Percentiles rank a stretch among this genome's conserved stretches.
phyloP scores from a whole-genome alignment of 441 rosid species.

The Sinapis alba region DNA sequence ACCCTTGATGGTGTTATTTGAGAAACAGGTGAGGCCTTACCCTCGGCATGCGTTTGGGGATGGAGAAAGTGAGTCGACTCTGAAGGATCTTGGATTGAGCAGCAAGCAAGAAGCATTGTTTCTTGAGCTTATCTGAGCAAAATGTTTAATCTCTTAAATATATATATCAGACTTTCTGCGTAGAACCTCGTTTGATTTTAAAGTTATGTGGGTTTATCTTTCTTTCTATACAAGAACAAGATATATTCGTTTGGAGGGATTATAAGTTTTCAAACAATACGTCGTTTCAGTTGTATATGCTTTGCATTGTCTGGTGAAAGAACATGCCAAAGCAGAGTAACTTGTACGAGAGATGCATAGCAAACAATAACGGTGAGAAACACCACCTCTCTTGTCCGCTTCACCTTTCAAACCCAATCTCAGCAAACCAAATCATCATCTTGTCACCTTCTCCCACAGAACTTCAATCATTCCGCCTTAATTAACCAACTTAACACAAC shows the following conservation, averaged over 20 bases:
- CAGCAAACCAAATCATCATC: background rate
- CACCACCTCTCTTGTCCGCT: background rate
- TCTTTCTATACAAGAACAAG: constrained; percentile 13
- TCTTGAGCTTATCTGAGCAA: constrained; percentile 70
- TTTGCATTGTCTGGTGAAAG: background rate
- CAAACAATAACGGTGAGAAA: background rate
- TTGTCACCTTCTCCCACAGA: background rate
- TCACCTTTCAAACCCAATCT: background rate
- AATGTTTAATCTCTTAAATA: constrained; percentile 2
- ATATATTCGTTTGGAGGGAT: constrained; percentile 17
- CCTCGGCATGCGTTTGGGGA: constrained; percentile 89
- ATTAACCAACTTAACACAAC: background rate
- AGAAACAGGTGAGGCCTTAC: constrained; percentile 93
- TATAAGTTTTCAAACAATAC: constrained; percentile 1
- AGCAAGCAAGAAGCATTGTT: constrained; percentile 97
- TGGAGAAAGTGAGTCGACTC: constrained; percentile 62
- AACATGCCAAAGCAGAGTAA: background rate
- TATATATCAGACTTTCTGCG: constrained; percentile 20
- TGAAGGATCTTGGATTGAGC: constrained; percentile 86
- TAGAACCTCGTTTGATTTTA: background rate
- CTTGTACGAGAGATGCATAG: background rate
- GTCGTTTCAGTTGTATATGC: constrained; percentile 18
- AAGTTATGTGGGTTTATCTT: background rate
- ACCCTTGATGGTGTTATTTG: constrained; percentile 13
- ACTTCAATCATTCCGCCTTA: background rate